phyloP scores from a whole-genome alignment of 306 rosid species.

The Begonia peltatifolia region DNA sequence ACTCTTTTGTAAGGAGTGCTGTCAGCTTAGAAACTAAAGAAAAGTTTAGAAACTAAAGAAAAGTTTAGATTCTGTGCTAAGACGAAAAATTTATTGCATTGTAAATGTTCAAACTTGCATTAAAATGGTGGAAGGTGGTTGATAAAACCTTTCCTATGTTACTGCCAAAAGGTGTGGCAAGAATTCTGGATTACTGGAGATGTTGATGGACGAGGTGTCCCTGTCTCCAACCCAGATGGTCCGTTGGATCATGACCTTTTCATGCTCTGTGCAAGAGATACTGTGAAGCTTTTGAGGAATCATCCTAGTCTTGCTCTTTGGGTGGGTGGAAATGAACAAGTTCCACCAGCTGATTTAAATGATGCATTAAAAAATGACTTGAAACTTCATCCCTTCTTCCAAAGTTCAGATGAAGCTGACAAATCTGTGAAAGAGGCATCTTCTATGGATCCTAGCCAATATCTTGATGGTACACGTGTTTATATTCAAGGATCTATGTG shows the following conservation, averaged over 20 bases:
- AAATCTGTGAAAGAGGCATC: conserved; percentile 17
- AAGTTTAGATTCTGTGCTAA: too few relatives aligned
- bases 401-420: conserved; percentile 17
- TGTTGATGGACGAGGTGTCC: conserved; percentile 79
- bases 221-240: conserved; percentile 73
- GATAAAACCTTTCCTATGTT: conserved; percentile 12
- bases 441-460: conserved; percentile 57
- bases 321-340: conserved; percentile 98
- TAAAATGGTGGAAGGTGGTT: neutral
- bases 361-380: conserved; percentile 54
- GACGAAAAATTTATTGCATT: too few relatives aligned
- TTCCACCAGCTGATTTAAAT: conserved; percentile 75
- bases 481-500: conserved; percentile 82
- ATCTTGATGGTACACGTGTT: conserved; percentile 81
- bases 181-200: conserved; percentile 99
- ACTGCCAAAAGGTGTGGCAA: conserved; percentile 69
- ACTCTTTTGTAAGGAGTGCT: too few relatives aligned
- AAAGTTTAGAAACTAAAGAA: too few relatives aligned
- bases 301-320: conserved; percentile 95
- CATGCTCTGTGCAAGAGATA: conserved; percentile 85
- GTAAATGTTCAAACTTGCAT: neutral
- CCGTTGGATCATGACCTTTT: conserved; percentile 92
- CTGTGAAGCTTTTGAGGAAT: conserved; percentile 83
- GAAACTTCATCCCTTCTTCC: conserved; percentile 62
- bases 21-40: too few relatives aligned